phyloP scores from a whole-genome alignment of 768 basidiomycete genomes.

The Boletus rubropictus region DNA sequence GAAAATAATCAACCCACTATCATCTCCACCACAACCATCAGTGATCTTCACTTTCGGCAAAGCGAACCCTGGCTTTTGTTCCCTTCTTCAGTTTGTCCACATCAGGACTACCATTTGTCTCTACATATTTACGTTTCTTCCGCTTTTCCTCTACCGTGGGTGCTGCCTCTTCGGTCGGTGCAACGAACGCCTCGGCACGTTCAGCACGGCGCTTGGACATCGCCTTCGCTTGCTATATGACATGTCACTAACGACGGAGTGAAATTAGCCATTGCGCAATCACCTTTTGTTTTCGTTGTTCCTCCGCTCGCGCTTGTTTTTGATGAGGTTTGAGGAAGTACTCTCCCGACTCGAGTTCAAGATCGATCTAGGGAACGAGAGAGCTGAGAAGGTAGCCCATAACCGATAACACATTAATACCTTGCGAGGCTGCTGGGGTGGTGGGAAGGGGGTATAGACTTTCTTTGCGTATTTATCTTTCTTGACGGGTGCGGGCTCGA shows the following conservation, averaged over 20 bases:
- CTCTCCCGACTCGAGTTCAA: slow-evolving; percentile 94
- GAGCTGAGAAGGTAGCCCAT: slow-evolving; percentile 4
- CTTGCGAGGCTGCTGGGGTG: slow-evolving; percentile 89
- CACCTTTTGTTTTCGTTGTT: slow-evolving; percentile 65
- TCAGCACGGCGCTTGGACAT: slow-evolving; percentile 67
- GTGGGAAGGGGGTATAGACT: slow-evolving; percentile 97
- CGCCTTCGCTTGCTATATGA: slow-evolving; percentile 67
- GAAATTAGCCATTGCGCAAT: background rate
- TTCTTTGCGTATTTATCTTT: slow-evolving; percentile 70
- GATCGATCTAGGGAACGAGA: slow-evolving; percentile 56
- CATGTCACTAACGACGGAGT: background rate
- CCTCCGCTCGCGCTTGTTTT: slow-evolving; percentile 71
- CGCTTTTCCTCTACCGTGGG: slow-evolving; percentile 76
- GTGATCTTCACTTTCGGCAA: slow-evolving; percentile 9
- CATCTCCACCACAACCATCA: slow-evolving; percentile 4
- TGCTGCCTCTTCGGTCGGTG: slow-evolving; percentile 73
- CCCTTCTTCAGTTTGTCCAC: slow-evolving; percentile 39
- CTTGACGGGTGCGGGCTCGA: slow-evolving; percentile 36
- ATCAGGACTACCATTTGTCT: slow-evolving; percentile 33
- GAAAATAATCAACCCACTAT: background rate
- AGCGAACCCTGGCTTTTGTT: slow-evolving; percentile 23
- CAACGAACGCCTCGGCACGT: slow-evolving; percentile 83
- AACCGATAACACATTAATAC: slow-evolving; percentile 33
- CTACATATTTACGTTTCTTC: slow-evolving; percentile 46
- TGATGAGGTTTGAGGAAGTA: slow-evolving; percentile 94